Percentiles rank a stretch among this genome's conserved stretches.
These are phyloP conservation scores for Trifolium dubium DNA, from an alignment of 306 rosid genomes.

Conservation along the genomic window DNA sequence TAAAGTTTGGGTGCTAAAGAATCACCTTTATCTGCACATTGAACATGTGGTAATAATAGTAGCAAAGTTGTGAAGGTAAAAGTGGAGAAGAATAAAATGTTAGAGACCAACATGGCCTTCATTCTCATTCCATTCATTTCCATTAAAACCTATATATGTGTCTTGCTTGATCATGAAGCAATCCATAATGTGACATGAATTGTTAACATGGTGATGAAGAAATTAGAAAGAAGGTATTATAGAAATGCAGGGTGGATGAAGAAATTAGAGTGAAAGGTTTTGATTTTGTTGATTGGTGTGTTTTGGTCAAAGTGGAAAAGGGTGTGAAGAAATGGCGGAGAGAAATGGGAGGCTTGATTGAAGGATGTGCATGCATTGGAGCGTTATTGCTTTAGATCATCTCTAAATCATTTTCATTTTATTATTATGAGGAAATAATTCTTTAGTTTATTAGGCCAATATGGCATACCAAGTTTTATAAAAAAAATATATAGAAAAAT, in stretches of 20 bases:
- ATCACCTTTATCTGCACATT: conserved; percentile 46
- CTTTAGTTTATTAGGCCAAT: too few relatives aligned
- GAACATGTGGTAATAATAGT: conserved; percentile 39
- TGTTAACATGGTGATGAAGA: background rate
- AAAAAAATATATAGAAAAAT: too few relatives aligned
- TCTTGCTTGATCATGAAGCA: conserved; percentile 30
- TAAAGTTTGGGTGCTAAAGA: conserved; percentile 10
- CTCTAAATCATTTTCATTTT: background rate
- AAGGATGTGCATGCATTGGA: conserved; percentile 44
- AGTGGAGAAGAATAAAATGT: conserved; percentile 36
- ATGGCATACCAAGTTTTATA: too few relatives aligned
- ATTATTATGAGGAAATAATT: background rate
- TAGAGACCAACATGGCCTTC: conserved; percentile 41
- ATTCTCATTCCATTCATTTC: conserved; percentile 51
- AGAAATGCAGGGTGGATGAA: background rate
- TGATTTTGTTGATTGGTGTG: background rate
- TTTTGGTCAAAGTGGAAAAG: conserved; percentile 19
- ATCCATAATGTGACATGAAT: conserved; percentile 8
- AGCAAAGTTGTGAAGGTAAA: conserved; percentile 42
- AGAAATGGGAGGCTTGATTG: conserved; percentile 66
- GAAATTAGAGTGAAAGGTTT: background rate
- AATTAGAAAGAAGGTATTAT: background rate
- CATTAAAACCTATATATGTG: conserved; percentile 25
- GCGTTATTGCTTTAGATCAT: background rate
- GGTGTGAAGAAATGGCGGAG: conserved; percentile 62